A percentile compares a stretch with the other conserved stretches of the same genome.
Conservation (phyloP, 2,329 filamentous ascomycete genomes). For the Aschersonia sp. region DNA sequence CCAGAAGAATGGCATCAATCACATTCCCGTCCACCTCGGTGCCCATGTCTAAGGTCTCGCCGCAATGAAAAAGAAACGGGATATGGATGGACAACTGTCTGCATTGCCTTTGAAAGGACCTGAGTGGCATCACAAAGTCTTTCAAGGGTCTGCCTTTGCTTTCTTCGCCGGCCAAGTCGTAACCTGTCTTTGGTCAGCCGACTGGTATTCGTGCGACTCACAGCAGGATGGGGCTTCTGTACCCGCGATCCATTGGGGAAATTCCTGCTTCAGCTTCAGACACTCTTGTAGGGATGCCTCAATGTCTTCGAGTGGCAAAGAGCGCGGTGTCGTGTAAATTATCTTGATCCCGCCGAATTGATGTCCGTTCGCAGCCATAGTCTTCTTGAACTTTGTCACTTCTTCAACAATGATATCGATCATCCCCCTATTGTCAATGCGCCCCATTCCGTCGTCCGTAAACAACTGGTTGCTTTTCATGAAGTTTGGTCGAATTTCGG, state of each 20-base stretch:
- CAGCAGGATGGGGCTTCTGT: not conserved
- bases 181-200: slow-evolving; percentile 28
- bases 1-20: slow-evolving; percentile 50
- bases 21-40: slow-evolving; percentile 53
- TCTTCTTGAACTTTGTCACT: slow-evolving; percentile 29
- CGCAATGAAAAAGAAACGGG: slow-evolving; percentile 64
- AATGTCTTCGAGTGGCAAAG: slow-evolving; percentile 35
- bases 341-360: slow-evolving; percentile 53
- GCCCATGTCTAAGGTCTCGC: slow-evolving; percentile 56
- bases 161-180: slow-evolving; percentile 58
- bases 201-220: not conserved
- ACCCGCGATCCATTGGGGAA: slow-evolving; percentile 49
- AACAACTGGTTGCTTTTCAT: slow-evolving; percentile 49
- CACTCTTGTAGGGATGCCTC: slow-evolving; percentile 43
- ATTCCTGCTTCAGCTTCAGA: slow-evolving; percentile 41
- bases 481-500: slow-evolving; percentile 57
- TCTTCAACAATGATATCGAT: slow-evolving; percentile 45
- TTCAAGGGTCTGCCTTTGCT: slow-evolving; percentile 42
- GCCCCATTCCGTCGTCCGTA: slow-evolving; percentile 34
- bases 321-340: slow-evolving; percentile 56
- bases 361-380: slow-evolving; percentile 12
- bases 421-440: slow-evolving; percentile 41
- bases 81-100: slow-evolving; percentile 34
- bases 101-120: slow-evolving; percentile 41
- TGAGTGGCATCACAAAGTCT: slow-evolving; percentile 38